Evolutionary conservation across 176 grass and related monocot genomes (phyloP), one percentile per base, ranked within the genome.

Genomic region (Otatea glauca): DNA sequence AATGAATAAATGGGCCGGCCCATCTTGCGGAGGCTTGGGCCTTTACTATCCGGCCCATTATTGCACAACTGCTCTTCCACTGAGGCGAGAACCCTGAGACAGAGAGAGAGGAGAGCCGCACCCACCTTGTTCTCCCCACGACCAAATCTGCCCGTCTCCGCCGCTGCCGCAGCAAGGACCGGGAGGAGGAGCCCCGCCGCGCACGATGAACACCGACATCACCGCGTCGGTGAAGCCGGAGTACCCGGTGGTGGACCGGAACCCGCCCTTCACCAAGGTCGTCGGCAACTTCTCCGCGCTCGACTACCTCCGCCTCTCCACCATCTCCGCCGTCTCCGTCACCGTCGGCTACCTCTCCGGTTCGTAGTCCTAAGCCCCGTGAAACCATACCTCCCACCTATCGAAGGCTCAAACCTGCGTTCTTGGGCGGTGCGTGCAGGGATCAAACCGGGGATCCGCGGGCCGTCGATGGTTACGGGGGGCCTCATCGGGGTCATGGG

Each of bases 381-480:
- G 1, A 18, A 6, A 32, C 13, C 7, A 2, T 56, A 4, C 0
- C 24, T 18, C 1, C 15, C 16, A 2, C 23, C 9, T 6, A 5
- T 38, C 20, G 15, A 24, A 74, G 60, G 74, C 58, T 89, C 68
- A 24, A 29, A 59, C 38, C 59, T 20, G 8, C 42, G 50, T 18
- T 82, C n/a, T 37, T 53, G 66, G 53, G 50, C 9, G 66, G 5
- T 70, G 66, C n/a, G 18, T 84, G 75, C 67, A 98, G 91, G 96
- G 88, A 98, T 98, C 91, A 98, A 89, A 78, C 97, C 92, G 18
- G 94, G 92, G 86, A 94, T 99, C 82, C 93, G 93, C 38, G 93
- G 97, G 29, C 93, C 93, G 24, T 99, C 97, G 47, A 99, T 99
- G 97, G 97, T 99, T 49, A 99, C 93, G 18, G 93, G 97, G 9